Conservation (phyloP, 495 filamentous ascomycete genomes). For the Penicillium bialowiezense region DNA sequence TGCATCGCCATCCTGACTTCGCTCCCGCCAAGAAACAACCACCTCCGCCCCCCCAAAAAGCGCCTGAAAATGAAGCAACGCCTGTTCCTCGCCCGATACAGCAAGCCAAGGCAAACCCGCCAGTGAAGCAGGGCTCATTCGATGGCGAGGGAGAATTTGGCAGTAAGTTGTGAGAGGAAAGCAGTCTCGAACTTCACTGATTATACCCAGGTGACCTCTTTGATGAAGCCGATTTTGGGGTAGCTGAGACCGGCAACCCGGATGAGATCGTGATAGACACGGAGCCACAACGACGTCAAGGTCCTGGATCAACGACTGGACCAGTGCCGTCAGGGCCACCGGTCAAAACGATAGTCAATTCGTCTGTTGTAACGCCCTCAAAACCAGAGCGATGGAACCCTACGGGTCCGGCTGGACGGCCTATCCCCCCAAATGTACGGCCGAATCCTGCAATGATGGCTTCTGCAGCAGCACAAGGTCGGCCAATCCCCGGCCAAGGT, state of each 20-base stretch:
- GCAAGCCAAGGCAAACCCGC: slow-evolving; percentile 15
- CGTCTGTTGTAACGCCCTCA: slow-evolving; percentile 37
- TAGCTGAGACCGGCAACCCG: slow-evolving; percentile 54
- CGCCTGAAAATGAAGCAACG: slow-evolving; percentile 37
- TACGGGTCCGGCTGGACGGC: slow-evolving; percentile 22
- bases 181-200: slow-evolving; percentile 16
- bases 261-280: slow-evolving; percentile 56
- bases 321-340: slow-evolving; percentile 25
- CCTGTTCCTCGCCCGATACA: slow-evolving; percentile 30
- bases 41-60: slow-evolving; percentile 34
- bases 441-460: slow-evolving; percentile 18
- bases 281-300: slow-evolving; percentile 28
- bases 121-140: slow-evolving; percentile 17
- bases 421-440: slow-evolving; percentile 21
- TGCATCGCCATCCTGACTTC: slow-evolving; percentile 78
- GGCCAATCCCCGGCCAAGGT: slow-evolving; percentile 15
- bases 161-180: slow-evolving; percentile 45
- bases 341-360: slow-evolving; percentile 17
- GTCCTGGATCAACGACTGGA: slow-evolving; percentile 26
- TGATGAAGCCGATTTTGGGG: slow-evolving; percentile 72
- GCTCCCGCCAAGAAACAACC: slow-evolving; percentile 59
- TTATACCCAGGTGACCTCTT: slow-evolving; percentile 53
- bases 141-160: slow-evolving; percentile 61
- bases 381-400: slow-evolving; percentile 40
- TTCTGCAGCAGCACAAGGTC: slow-evolving; percentile 16